phyloP scores from a whole-genome alignment of 1,284 basidiomycete species.

The Puccinia coronata region DNA sequence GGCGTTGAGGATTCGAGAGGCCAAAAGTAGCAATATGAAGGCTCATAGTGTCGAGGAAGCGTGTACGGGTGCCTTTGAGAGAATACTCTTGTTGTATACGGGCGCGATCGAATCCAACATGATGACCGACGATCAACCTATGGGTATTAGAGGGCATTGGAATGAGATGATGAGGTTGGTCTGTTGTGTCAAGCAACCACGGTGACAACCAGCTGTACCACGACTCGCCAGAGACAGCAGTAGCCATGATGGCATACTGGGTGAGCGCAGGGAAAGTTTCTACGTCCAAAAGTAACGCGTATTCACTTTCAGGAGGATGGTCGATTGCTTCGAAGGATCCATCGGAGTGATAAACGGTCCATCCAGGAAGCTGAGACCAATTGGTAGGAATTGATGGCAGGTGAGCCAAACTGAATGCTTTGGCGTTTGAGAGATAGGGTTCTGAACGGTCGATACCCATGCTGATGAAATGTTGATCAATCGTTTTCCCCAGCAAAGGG shows the following conservation, averaged over 20 bases:
- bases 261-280: conserved; percentile 85
- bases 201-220: conserved; percentile 99
- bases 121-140: conserved; percentile 86
- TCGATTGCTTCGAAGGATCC: conserved; percentile 58
- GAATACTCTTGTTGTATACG: conserved; percentile 83
- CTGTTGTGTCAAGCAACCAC: conserved; percentile 75
- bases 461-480: conserved; percentile 85
- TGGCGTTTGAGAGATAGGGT: conserved; percentile 78
- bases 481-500: conserved; percentile 74
- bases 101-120: conserved; percentile 89
- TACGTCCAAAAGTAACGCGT: conserved; percentile 85
- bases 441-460: conserved; percentile 73
- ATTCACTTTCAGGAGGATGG: conserved; percentile 63
- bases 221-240: conserved; percentile 74
- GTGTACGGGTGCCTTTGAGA: conserved; percentile 69
- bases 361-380: conserved; percentile 78
- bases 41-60: conserved; percentile 93
- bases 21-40: conserved; percentile 92
- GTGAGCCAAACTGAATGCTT: conserved; percentile 68
- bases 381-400: conserved; percentile 67
- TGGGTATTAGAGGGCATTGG: conserved; percentile 62
- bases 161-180: conserved; percentile 72
- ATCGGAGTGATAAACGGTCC: conserved; percentile 79
- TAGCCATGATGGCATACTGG: conserved; percentile 83
- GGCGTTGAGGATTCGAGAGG: conserved; percentile 90